Conservation (phyloP, 192 early-diverging fungal genomes). For the Linnemannia schmuckeri region DNA sequence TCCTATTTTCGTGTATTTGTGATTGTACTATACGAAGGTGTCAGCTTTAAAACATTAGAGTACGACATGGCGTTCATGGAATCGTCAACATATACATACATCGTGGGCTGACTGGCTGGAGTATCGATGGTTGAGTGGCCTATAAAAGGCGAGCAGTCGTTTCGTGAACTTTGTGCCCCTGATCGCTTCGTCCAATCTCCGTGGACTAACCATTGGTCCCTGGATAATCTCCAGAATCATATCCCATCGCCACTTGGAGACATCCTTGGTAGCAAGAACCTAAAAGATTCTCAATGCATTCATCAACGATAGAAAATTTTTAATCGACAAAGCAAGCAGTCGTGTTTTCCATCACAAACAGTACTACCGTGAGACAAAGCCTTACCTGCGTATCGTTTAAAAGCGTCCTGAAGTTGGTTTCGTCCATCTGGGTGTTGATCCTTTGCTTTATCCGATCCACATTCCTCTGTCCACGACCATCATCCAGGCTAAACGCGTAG, state of each 20-base stretch:
- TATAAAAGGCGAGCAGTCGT: slow-evolving; percentile 78
- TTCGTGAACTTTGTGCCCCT: slow-evolving; percentile 79
- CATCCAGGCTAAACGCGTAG: slow-evolving; percentile 11
- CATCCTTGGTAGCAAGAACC: slow-evolving; percentile 80
- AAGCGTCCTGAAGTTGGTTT: slow-evolving; percentile 74
- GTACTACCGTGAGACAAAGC: not conserved
- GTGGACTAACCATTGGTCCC: slow-evolving; percentile 79
- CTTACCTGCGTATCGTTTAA: slow-evolving; percentile 77
- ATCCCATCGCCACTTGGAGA: slow-evolving; percentile 86
- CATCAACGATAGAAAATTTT: not conserved
- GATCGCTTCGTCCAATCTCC: slow-evolving; percentile 81
- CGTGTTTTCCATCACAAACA: not conserved
- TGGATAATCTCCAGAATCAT: slow-evolving; percentile 80
- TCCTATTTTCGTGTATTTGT: slow-evolving; percentile 71
- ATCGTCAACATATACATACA: slow-evolving; percentile 27
- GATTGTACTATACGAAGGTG: slow-evolving; percentile 6
- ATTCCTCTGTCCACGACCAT: slow-evolving; percentile 55
- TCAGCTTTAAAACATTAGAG: not conserved
- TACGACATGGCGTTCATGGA: not conserved
- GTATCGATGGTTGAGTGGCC: slow-evolving; percentile 79
- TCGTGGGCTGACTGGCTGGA: slow-evolving; percentile 71
- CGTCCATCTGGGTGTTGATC: slow-evolving; percentile 79
- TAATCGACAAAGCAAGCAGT: not conserved
- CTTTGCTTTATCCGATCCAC: slow-evolving; percentile 68
- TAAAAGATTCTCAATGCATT: slow-evolving; percentile 17